Evolutionary conservation across 2,329 filamentous ascomycete species (phyloP), one percentile per base, ranked within the genome.

Genomic region (Aspergillus luchuensis): DNA sequence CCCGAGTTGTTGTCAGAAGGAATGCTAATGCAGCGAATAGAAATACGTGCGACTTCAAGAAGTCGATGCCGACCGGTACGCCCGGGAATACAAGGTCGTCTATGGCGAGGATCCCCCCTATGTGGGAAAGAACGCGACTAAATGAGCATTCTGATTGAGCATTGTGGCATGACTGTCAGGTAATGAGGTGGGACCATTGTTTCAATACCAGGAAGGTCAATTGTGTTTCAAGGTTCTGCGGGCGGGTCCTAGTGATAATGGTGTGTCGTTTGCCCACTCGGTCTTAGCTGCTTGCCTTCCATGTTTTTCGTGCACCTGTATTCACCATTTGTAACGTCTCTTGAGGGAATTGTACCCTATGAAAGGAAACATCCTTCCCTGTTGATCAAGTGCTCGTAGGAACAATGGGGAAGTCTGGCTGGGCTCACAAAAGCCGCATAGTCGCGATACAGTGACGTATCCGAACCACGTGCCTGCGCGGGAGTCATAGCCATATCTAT

Each of bases 51-150:
- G 71, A 56, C 53, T 67, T 28, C 64, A 64, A 13, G 52, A 63
- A 7, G 65, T 63, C 8, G 76, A 79, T 54, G 57, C 54, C 13
- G 63, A 66, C 43, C 74, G 76, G 38, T 79, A 78, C 59, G 33
- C 57, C 6, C 69, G 67, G 38, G 76, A 79, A 65, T 68, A 74
- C 63, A 66, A 63, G 38, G 69, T 75, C 30, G 72, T 72, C 2
- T 79, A 79, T 61, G 76, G 76, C 25, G 63, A 69, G 47, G 69
- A 71, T 7, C 56, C 71, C 8, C 33, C 51, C 3, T 36, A 25
- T 28, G 33, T 23, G 17, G 38, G 39, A 28, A 53, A 49, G 30
- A 45, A 28, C 49, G 13, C 50, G 15, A 13, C 19, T 59, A 57
- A 48, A 33, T 23, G 11, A 36, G 33, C 5, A 13, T 5, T 11